phyloP scores from a whole-genome alignment of 78 protist genomes.

The Monocercomonoides exilis region DNA sequence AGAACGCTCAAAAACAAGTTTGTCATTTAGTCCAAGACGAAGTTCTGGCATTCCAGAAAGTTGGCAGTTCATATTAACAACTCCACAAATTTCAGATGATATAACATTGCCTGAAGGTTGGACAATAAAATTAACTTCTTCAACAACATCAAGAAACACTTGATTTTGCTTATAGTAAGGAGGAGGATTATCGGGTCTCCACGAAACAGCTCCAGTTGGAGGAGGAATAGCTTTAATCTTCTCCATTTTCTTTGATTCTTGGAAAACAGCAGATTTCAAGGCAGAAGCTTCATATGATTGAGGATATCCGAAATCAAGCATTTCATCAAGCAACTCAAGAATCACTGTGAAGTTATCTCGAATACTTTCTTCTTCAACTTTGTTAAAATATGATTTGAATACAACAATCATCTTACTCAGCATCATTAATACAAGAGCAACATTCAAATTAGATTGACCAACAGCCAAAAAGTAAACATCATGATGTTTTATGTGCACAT shows the following conservation, averaged over 20 bases:
- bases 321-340: slow-evolving; percentile 95
- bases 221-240: background rate
- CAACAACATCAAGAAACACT: slow-evolving; percentile 92
- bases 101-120: slow-evolving; percentile 69
- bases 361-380: slow-evolving; percentile 86
- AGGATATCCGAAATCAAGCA: slow-evolving; percentile 94
- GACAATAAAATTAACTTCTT: slow-evolving; percentile 66
- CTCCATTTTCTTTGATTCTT: background rate
- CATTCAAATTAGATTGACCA: slow-evolving; percentile 79
- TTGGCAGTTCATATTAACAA: slow-evolving; percentile 75
- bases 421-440: slow-evolving; percentile 63
- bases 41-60: slow-evolving; percentile 97
- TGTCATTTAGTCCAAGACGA: slow-evolving; percentile 90
- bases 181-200: background rate
- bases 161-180: background rate
- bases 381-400: slow-evolving; percentile 67
- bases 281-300: background rate
- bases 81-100: slow-evolving; percentile 81
- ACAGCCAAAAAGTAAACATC: slow-evolving; percentile 80
- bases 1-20: slow-evolving; percentile 68
- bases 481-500: slow-evolving; percentile 70
- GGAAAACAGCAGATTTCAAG: background rate
- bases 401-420: slow-evolving; percentile 70
- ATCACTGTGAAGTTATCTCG: slow-evolving; percentile 94
- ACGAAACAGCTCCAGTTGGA: slow-evolving; percentile 8